phyloP scores from a whole-genome alignment of 139 green algal genomes.

The Chlorella ohadii region DNA sequence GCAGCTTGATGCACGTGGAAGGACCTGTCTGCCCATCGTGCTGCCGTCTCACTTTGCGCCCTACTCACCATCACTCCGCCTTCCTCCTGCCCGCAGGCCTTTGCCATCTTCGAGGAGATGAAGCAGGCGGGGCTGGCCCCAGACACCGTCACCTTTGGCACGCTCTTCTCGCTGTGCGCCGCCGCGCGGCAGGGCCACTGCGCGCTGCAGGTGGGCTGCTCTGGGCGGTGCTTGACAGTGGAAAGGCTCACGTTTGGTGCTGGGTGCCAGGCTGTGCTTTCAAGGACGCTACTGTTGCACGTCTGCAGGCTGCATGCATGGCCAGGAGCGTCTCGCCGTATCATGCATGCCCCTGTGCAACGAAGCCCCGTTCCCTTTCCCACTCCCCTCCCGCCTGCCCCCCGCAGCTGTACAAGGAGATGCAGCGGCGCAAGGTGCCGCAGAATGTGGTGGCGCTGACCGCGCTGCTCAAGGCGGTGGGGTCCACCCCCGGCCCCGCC shows the following conservation, averaged over 20 bases:
- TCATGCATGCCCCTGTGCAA: no score
- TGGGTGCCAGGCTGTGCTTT: no score
- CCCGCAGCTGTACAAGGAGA: constrained; percentile 30
- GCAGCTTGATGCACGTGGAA: no score
- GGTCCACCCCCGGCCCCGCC: constrained; percentile 17
- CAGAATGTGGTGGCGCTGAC: constrained; percentile 42
- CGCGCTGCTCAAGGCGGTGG: constrained; percentile 54
- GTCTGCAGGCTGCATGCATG: no score
- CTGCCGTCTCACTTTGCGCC: no score
- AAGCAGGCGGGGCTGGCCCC: constrained; percentile 38
- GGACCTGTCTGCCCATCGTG: no score
- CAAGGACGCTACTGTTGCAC: no score
- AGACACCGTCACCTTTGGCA: constrained; percentile 62
- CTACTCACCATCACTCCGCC: background rate
- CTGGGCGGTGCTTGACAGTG: no score
- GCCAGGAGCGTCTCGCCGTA: no score
- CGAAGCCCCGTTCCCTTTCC: no score
- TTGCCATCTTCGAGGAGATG: constrained; percentile 50
- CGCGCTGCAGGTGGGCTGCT: constrained; percentile 29
- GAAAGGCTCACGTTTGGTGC: no score
- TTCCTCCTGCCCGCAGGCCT: background rate
- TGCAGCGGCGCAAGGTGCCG: constrained; percentile 25
- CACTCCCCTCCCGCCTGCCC: no score
- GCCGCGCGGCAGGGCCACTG: constrained; percentile 15
- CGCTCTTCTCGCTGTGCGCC: constrained; percentile 52